Base-by-base conservation (phyloP, 73 alveolate species). In the Durusdinium trenchii region DNA sequence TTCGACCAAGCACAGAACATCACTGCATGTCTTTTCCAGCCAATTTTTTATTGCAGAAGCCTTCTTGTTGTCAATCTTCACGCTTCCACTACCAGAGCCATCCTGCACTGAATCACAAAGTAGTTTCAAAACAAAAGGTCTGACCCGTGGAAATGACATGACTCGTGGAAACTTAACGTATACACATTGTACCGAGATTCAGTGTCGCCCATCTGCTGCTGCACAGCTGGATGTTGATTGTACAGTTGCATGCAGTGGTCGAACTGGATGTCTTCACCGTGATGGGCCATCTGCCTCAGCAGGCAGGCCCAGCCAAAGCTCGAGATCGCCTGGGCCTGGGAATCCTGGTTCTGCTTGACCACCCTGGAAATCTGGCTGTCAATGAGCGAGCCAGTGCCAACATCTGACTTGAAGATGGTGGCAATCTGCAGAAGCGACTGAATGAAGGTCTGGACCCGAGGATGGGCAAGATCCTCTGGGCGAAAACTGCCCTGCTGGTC, bases 341-440 rank as follows among this genome's bases (percentile, higher is more conserved):
- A 35, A 43, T 78, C 89, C 26, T 18, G 60, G 62, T 78, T 78
- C 47, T 78, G 89, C 47, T 78, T 78, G 43, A 78, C 89, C 3
- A 78, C 62, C 50, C 89, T 38, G 43, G 32, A 2, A 40, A 78
- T 42, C 60, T 14, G 64, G 26, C 64, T 9, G 36, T 78, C 89
- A n/a, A n/a, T n/a, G n/a, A n/a, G n/a, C 89, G 45, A 78, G 30
- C 64, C 23, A 26, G 16, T 64, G 78, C 78, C 32, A n/a, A 64
- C 5, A 3, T 46, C 89, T 26, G 16, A 5, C 62, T 78, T 78
- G 84, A 38, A 71, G 47, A 46, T 18, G 42, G 89, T 78, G 3
- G 89, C 43, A 26, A 78, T 78, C 64, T 23, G 40, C 40, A 78
- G 62, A 38, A 78, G 14, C 20, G 89, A 78, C 40, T 42, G 23